A percentile compares a stretch with the other conserved stretches of the same genome.
Evolutionary conservation across 1,284 basidiomycete species (phyloP).

Genomic region (Tilletia walkeri): DNA sequence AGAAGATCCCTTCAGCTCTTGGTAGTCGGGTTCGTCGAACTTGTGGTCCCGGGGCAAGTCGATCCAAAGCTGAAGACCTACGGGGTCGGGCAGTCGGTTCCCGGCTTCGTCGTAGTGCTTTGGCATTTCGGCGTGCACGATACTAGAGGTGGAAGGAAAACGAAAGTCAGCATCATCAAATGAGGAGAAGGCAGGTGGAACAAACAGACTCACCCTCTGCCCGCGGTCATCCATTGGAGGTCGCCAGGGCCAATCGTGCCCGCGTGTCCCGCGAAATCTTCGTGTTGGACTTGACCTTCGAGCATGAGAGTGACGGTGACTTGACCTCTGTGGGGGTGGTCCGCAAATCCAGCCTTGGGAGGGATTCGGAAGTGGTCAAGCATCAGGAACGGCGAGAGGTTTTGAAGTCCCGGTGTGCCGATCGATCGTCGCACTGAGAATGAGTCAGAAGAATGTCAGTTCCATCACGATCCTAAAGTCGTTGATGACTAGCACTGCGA

Average conservation of each 20-base stretch:
- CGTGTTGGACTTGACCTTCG: constrained; percentile 63
- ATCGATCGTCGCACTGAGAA: constrained; percentile 77
- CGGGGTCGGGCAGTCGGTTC: constrained; percentile 64
- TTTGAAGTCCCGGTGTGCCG: constrained; percentile 71
- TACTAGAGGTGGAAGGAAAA: not conserved
- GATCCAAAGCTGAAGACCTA: constrained; percentile 87
- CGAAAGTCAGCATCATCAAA: constrained; percentile 3
- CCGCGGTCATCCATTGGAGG: constrained; percentile 93
- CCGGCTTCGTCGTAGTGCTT: constrained; percentile 66
- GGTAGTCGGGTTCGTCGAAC: constrained; percentile 66
- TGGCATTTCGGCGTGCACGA: constrained; percentile 69
- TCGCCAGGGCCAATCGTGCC: constrained; percentile 72
- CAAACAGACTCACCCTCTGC: constrained; percentile 55
- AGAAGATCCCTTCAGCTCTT: constrained; percentile 59
- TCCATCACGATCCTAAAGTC: too few relatives aligned
- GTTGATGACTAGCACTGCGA: too few relatives aligned
- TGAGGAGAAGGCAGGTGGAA: constrained; percentile 21
- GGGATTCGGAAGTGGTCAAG: constrained; percentile 58
- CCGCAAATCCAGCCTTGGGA: constrained; percentile 60
- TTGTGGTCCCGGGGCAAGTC: constrained; percentile 85
- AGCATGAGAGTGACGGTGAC: constrained; percentile 58
- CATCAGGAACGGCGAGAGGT: constrained; percentile 88
- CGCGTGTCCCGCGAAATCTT: constrained; percentile 84
- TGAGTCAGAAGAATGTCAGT: too few relatives aligned
- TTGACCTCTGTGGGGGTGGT: constrained; percentile 87